These are phyloP conservation scores for Sclerotinia minor DNA, from an alignment of 2,329 filamentous ascomycete species.

Conservation along the genomic window DNA sequence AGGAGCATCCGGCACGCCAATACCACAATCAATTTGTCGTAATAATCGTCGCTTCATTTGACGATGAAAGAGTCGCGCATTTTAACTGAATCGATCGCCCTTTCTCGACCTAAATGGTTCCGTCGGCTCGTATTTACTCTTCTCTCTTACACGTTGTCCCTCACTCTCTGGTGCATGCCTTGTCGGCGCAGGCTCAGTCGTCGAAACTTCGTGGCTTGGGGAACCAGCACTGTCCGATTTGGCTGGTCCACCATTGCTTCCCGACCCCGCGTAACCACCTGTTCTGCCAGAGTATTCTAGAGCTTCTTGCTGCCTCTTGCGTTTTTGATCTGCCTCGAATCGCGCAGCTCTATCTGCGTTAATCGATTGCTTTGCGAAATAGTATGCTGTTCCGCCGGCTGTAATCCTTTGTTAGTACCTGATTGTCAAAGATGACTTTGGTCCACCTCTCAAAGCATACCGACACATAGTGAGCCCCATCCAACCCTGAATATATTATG, in stretches of 20 bases:
- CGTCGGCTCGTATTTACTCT: slow-evolving; percentile 85
- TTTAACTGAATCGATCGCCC: slow-evolving; percentile 78
- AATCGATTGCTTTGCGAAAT: slow-evolving; percentile 92
- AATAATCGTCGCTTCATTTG: not conserved
- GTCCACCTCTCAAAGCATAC: slow-evolving; percentile 50
- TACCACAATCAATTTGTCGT: slow-evolving; percentile 13
- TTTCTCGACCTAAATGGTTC: slow-evolving; percentile 75
- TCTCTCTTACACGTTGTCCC: slow-evolving; percentile 65
- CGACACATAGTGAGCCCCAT: slow-evolving; percentile 85
- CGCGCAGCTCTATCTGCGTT: slow-evolving; percentile 81
- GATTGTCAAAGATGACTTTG: slow-evolving; percentile 21
- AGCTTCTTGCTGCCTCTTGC: slow-evolving; percentile 56
- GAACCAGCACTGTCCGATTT: slow-evolving; percentile 59
- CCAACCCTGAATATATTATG: slow-evolving; percentile 64
- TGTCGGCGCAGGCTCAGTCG: slow-evolving; percentile 79
- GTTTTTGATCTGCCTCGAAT: slow-evolving; percentile 63
- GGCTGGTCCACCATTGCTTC: slow-evolving; percentile 51
- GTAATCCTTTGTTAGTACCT: slow-evolving; percentile 26
- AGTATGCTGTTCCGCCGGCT: slow-evolving; percentile 91
- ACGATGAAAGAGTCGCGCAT: not conserved
- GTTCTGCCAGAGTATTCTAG: slow-evolving; percentile 51
- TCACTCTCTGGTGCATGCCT: slow-evolving; percentile 75
- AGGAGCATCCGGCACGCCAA: slow-evolving; percentile 13
- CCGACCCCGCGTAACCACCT: slow-evolving; percentile 36
- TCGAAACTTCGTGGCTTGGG: slow-evolving; percentile 66